Conservation (phyloP, 768 basidiomycete species). For the Lyophyllum atratum region DNA sequence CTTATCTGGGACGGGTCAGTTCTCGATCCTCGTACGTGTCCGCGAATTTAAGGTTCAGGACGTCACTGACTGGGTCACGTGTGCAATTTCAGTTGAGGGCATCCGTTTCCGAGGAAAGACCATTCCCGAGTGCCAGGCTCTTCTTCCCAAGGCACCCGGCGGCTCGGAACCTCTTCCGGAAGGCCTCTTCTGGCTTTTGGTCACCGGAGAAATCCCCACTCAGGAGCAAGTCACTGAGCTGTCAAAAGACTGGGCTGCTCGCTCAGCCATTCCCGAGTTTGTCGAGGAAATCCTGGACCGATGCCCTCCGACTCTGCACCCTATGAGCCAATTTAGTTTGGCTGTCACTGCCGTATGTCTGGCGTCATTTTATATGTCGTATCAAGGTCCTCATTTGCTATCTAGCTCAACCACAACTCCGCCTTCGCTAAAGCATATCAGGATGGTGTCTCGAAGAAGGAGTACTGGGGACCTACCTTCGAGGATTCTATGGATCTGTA, state of each 20-base stretch:
- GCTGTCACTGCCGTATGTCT: constrained; percentile 88
- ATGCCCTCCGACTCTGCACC: constrained; percentile 91
- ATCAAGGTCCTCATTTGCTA: constrained; percentile 5
- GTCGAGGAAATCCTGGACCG: constrained; percentile 97
- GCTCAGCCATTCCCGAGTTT: constrained; percentile 87
- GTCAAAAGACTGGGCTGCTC: constrained; percentile 93
- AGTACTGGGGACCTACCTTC: constrained; percentile 95
- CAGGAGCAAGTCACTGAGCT: constrained; percentile 84
- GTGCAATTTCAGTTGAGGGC: constrained; percentile 70
- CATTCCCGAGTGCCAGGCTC: constrained; percentile 85
- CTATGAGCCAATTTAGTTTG: constrained; percentile 98
- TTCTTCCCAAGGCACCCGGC: constrained; percentile 86
- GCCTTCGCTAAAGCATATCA: constrained; percentile 96
- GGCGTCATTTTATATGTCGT: neutral
- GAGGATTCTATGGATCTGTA: constrained; percentile 90
- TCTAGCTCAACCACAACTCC: constrained; percentile 89
- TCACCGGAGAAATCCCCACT: constrained; percentile 94
- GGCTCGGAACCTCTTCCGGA: constrained; percentile 93
- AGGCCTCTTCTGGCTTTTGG: constrained; percentile 91
- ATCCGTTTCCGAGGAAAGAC: constrained; percentile 98
- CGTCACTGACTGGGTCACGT: constrained; percentile 8
- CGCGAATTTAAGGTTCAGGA: neutral
- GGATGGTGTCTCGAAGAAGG: constrained; percentile 88
- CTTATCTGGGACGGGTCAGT: constrained; percentile 99
- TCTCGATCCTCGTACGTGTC: constrained; percentile 77